Base-by-base conservation (phyloP, 139 green algal species). In the Coelastrella sp. region DNA sequence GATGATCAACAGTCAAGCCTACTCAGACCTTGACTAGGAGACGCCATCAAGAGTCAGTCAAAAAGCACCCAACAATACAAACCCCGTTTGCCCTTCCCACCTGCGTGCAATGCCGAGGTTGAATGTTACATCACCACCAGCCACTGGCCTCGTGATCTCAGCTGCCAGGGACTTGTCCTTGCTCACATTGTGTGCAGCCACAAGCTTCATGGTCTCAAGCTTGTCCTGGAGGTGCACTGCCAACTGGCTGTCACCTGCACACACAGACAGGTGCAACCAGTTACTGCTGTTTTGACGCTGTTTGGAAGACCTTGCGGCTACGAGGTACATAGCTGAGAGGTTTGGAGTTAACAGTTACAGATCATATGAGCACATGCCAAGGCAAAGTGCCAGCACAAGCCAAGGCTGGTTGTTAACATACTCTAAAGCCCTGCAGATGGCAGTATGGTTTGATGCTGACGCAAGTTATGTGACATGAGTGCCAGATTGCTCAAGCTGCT, bases 121-220 rank as follows among this genome's bases (percentile, higher is more conserved):
- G 68, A 91, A 88, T 4, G 68, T 91, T 5, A 91, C 88, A 65
- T 88, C 88, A 20, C 88, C 80, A 60, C 88, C 88, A 20, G 60
- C 57, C 20, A 91, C 58, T 16, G 88, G 88, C 47, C 88, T 73
- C 11, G 80, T 83, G 68, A 88, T 86, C 71, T 91, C 88, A 32
- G 88, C 88, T 8, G 88, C 88, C 17, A 91, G 8, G 8, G 56
- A 56, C 80, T 91, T 88, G 88, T 88, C 88, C 58, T 77, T 84
- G 80, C 68, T 78, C 5, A 88, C 58, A 32, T 84, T 84, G 73
- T 91, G 88, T 7, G 68, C 80, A 10, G 71, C 88, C 11, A 68
- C 56, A 23, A 91, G 64, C 68, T 68, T 74, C 22, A 87, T 11
- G 47, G 88, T 91, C 57, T 88, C 80, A 13, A 87, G 78, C 87